Conservation (phyloP, 352 stramenopile genomes). For the Globisporangium viniferum region DNA sequence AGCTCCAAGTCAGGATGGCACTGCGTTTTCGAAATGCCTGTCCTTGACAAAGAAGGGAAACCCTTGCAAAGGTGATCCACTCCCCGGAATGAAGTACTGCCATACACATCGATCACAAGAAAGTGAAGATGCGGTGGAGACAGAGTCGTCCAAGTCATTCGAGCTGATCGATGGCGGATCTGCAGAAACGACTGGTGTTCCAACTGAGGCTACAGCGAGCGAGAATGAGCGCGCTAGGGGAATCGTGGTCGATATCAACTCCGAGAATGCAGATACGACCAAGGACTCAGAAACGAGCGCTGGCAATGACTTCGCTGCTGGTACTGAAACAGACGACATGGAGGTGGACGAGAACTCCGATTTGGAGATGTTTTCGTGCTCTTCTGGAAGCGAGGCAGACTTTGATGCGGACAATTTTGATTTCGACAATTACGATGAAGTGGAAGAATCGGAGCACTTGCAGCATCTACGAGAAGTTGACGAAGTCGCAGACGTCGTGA, state of each 20-base stretch:
- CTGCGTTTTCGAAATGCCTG: conserved; percentile 20
- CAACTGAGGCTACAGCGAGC: background rate
- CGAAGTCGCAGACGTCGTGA: conserved; percentile 42
- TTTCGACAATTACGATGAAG: conserved; percentile 54
- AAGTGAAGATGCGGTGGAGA: background rate
- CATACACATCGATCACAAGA: conserved; percentile 25
- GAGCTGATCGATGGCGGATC: background rate
- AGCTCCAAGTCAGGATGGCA: background rate
- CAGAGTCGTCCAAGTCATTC: background rate
- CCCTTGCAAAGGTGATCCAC: conserved; percentile 27
- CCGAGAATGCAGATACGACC: background rate
- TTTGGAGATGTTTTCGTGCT: conserved; percentile 18
- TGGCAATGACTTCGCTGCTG: background rate
- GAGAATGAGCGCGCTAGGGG: background rate
- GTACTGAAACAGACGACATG: background rate
- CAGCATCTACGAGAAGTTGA: conserved; percentile 84
- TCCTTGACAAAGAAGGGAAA: conserved; percentile 46
- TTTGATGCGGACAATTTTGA: conserved; percentile 38
- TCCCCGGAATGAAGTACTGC: conserved; percentile 35
- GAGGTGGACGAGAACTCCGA: conserved; percentile 13
- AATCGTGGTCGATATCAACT: background rate
- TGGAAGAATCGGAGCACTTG: conserved; percentile 76
- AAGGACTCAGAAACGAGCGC: background rate
- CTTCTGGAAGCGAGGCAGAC: conserved; percentile 33
- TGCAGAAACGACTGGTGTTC: background rate